Conservation (phyloP, 345 rosid genomes). For the Psidium guajava region DNA sequence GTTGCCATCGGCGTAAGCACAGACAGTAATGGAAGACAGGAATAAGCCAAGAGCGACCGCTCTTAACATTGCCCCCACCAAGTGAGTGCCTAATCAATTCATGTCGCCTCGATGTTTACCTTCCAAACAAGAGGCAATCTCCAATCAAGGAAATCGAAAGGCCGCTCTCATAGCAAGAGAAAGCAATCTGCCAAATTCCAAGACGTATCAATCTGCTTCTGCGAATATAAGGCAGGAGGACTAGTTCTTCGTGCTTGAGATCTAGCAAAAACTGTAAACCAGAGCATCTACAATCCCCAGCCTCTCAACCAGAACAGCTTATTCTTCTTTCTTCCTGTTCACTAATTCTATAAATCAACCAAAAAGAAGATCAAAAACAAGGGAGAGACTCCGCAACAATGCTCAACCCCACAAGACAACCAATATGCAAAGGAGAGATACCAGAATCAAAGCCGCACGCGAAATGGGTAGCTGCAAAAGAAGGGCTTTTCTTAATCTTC, state of each 20-base stretch:
- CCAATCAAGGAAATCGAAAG: neutral
- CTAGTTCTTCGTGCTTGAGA: neutral
- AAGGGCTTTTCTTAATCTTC: neutral
- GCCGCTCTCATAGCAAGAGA: neutral
- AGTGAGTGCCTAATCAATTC: neutral
- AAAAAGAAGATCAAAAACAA: neutral
- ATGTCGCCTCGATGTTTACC: neutral
- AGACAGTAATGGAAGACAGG: constrained; percentile 23
- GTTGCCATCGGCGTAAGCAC: constrained; percentile 37
- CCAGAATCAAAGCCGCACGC: neutral
- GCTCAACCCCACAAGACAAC: neutral
- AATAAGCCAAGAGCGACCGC: constrained; percentile 32
- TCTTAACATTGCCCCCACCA: constrained; percentile 48
- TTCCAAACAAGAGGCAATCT: neutral
- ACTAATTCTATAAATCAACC: neutral
- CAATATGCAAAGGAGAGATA: neutral
- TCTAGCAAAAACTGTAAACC: neutral
- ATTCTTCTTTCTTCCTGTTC: neutral
- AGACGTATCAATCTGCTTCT: constrained; percentile 9
- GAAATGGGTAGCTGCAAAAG: neutral
- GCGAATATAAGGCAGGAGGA: neutral
- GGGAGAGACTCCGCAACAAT: neutral
- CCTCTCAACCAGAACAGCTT: neutral
- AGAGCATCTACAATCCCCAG: neutral
- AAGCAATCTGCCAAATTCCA: constrained; percentile 5